Conservation (phyloP, 225 moss, liverwort and hornwort species). For the Polytrichum formosum region DNA sequence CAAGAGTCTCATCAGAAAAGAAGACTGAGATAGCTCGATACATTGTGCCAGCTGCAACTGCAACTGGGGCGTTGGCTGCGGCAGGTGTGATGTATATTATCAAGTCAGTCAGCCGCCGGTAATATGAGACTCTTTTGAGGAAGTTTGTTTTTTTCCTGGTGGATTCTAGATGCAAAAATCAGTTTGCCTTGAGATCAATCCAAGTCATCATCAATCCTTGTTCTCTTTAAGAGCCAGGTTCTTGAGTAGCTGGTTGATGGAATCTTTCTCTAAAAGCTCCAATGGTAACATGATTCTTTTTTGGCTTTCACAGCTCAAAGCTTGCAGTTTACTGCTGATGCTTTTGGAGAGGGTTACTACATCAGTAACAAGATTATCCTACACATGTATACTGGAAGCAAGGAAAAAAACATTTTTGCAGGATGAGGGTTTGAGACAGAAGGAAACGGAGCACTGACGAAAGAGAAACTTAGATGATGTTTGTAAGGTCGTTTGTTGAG, state of each 20-base stretch:
- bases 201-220: not conserved
- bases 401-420: conserved; percentile 1
- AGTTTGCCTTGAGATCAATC: not conserved
- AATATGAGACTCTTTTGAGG: conserved; percentile 6
- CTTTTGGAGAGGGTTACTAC: conserved; percentile 5
- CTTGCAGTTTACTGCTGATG: conserved; percentile 9
- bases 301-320: conserved; percentile 7
- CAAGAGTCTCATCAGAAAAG: conserved; percentile 27
- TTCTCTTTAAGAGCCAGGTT: not conserved
- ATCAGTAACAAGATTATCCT: not conserved
- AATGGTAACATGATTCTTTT: not conserved
- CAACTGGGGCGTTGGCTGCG: conserved; percentile 46
- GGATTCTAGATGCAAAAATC: not conserved
- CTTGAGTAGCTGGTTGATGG: not conserved
- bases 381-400: conserved; percentile 5
- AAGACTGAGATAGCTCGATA: conserved; percentile 34
- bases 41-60: conserved; percentile 48
- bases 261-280: not conserved
- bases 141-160: not conserved
- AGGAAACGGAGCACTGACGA: not conserved
- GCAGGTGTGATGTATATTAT: conserved; percentile 42
- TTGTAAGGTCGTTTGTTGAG: not conserved
- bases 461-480: not conserved
- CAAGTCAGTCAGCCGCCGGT: conserved; percentile 27
- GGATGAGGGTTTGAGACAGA: not conserved